A percentile compares a stretch with the other conserved stretches of the same genome.
Evolutionary conservation across 192 early-diverging fungal genomes (phyloP).

Genomic region (Coemansia reversa): DNA sequence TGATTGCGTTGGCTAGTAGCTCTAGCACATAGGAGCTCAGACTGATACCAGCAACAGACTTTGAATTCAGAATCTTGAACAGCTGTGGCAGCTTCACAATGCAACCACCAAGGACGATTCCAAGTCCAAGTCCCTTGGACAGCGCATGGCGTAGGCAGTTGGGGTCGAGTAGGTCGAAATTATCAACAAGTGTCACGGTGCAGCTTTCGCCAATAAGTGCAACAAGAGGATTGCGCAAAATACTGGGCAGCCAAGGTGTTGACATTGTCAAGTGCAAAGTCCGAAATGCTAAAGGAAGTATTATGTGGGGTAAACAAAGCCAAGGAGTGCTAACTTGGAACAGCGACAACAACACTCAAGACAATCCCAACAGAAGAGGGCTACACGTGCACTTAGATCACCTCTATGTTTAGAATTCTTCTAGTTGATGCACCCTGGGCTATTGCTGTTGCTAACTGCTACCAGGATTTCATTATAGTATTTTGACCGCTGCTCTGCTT

Average conservation of each 20-base stretch:
- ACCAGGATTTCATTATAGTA: no score
- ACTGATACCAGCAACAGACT: slow-evolving; percentile 78
- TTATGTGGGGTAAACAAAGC: not conserved
- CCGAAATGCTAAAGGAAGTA: not conserved
- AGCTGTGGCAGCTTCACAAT: slow-evolving; percentile 97
- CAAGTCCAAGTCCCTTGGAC: slow-evolving; percentile 89
- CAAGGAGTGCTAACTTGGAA: not conserved
- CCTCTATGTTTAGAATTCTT: no score
- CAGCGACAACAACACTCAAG: not conserved
- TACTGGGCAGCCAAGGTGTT: slow-evolving; percentile 56
- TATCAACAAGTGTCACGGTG: slow-evolving; percentile 69
- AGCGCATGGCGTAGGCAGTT: slow-evolving; percentile 78
- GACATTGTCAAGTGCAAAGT: slow-evolving; percentile 21
- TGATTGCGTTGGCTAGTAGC: slow-evolving; percentile 73
- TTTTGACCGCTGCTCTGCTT: no score
- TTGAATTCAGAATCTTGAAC: slow-evolving; percentile 74
- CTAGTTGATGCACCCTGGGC: no score
- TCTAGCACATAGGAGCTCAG: slow-evolving; percentile 80
- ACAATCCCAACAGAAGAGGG: no score
- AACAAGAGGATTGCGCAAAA: slow-evolving; percentile 63
- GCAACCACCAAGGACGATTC: slow-evolving; percentile 91
- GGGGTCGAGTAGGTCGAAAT: slow-evolving; percentile 67
- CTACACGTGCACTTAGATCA: not conserved
- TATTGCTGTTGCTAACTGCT: no score
- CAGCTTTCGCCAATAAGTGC: slow-evolving; percentile 83